Percentiles rank a stretch among this genome's conserved stretches.
These are phyloP conservation scores for Nemania sp. DNA, from an alignment of 2,329 filamentous ascomycete genomes.

Conservation along the genomic window DNA sequence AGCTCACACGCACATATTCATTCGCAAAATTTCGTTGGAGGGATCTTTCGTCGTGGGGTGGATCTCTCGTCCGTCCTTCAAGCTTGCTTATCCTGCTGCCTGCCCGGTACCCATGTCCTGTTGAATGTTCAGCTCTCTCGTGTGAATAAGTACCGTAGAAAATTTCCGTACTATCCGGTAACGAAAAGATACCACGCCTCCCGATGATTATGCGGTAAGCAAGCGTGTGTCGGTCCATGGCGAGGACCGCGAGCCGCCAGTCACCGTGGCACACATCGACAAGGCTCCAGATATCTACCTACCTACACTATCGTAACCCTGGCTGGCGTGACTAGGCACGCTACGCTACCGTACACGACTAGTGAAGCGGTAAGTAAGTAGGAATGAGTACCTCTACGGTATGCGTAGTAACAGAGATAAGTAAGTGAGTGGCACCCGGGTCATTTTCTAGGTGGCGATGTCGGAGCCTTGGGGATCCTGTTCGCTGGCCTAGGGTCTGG, in stretches of 20 bases:
- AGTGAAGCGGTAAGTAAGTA: too few species aligned
- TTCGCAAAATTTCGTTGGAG: slow-evolving; percentile 8
- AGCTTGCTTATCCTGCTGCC: slow-evolving; percentile 12
- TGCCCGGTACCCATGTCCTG: background rate
- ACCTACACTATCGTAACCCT: background rate
- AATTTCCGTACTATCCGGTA: slow-evolving; percentile 19
- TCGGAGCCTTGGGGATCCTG: slow-evolving; percentile 11
- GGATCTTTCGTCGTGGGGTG: background rate
- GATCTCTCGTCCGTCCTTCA: background rate
- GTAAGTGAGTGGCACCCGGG: background rate
- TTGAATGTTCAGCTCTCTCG: background rate
- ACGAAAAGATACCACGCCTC: background rate
- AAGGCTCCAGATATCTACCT: background rate
- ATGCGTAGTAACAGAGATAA: slow-evolving; percentile 13
- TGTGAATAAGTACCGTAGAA: background rate
- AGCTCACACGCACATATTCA: slow-evolving; percentile 1
- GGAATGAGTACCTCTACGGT: too few species aligned
- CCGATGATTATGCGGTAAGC: slow-evolving; percentile 4
- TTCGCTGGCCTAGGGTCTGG: background rate
- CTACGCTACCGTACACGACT: too few species aligned
- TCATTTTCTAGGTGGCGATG: slow-evolving; percentile 18
- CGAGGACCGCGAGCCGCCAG: slow-evolving; percentile 10
- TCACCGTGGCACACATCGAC: slow-evolving; percentile 7
- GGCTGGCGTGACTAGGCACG: too few species aligned
- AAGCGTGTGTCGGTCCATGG: slow-evolving; percentile 13